Conservation (phyloP, 2,329 filamentous ascomycete species). For the Aureobasidium sp. region DNA sequence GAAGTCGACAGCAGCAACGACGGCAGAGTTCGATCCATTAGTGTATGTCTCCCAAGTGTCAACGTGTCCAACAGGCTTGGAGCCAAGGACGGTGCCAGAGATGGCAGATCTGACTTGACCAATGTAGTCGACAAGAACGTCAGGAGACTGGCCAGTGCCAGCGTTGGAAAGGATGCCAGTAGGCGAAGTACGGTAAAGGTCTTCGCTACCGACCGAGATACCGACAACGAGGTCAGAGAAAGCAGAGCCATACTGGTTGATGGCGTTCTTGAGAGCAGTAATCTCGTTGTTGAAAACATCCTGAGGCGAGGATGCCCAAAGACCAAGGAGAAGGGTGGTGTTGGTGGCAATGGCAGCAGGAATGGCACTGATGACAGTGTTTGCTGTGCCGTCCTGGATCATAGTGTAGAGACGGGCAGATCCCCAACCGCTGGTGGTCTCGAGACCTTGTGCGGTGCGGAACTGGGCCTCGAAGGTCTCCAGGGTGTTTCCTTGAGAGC, state of each 20-base stretch:
- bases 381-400: conserved; percentile 60
- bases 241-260: conserved; percentile 58
- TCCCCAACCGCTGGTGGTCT: conserved; percentile 59
- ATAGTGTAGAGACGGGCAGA: conserved; percentile 67
- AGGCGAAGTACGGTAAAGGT: conserved; percentile 42
- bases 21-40: conserved; percentile 62
- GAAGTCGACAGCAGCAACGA: conserved; percentile 67
- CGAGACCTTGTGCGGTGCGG: conserved; percentile 56
- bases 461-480: conserved; percentile 62
- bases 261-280: conserved; percentile 61
- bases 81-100: conserved; percentile 49
- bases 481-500: conserved; percentile 53
- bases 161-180: conserved; percentile 55
- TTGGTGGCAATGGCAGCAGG: conserved; percentile 75
- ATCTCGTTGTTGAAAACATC: conserved; percentile 65
- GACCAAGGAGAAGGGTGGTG: conserved; percentile 70
- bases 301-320: conserved; percentile 69
- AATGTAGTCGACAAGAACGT: conserved; percentile 62
- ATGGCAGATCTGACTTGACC: conserved; percentile 58
- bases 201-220: conserved; percentile 81
- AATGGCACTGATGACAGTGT: conserved; percentile 60
- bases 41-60: conserved; percentile 75
- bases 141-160: conserved; percentile 56
- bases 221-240: conserved; percentile 65
- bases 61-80: conserved; percentile 67